A percentile compares a stretch with the other conserved stretches of the same genome.
Evolutionary conservation across 345 rosid genomes (phyloP).

Genomic region (Boechera stricta): DNA sequence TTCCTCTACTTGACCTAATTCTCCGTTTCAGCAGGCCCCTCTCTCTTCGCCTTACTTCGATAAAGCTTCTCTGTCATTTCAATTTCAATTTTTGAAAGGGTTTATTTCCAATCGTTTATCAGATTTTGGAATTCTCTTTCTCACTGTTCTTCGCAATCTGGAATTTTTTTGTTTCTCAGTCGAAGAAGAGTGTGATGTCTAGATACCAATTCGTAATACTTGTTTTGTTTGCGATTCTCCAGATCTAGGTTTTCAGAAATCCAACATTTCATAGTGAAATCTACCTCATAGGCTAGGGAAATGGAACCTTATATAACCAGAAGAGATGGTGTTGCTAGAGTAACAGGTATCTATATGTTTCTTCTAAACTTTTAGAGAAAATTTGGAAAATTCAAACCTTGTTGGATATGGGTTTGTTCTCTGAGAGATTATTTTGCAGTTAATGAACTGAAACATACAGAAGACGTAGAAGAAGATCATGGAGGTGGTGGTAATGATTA

Average conservation of each 20-base stretch:
- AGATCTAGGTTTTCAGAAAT: conserved; percentile 21
- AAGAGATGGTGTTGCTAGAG: conserved; percentile 31
- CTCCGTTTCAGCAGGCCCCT: conserved; percentile 15
- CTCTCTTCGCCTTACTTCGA: conserved; percentile 1
- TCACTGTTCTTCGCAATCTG: conserved; percentile 23
- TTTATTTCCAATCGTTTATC: not conserved
- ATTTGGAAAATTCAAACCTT: not conserved
- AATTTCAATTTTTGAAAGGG: not conserved
- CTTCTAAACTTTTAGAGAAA: too few relatives aligned
- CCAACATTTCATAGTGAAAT: conserved; percentile 2
- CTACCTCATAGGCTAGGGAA: not conserved
- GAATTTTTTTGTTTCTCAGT: not conserved
- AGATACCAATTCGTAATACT: not conserved
- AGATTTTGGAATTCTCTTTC: not conserved
- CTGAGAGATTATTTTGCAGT: conserved; percentile 9
- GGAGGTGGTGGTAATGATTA: conserved; percentile 36
- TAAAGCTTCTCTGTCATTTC: conserved; percentile 1
- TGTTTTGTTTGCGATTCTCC: conserved; percentile 21
- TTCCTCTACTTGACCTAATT: not conserved
- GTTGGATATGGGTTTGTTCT: too few relatives aligned
- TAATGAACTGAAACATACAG: conserved; percentile 32
- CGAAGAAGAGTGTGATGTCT: not conserved
- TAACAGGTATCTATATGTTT: conserved; percentile 15
- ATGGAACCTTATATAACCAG: conserved; percentile 29
- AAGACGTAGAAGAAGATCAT: conserved; percentile 21